Conservation (phyloP, 2,329 filamentous ascomycete genomes). For the Septoria linicola region DNA sequence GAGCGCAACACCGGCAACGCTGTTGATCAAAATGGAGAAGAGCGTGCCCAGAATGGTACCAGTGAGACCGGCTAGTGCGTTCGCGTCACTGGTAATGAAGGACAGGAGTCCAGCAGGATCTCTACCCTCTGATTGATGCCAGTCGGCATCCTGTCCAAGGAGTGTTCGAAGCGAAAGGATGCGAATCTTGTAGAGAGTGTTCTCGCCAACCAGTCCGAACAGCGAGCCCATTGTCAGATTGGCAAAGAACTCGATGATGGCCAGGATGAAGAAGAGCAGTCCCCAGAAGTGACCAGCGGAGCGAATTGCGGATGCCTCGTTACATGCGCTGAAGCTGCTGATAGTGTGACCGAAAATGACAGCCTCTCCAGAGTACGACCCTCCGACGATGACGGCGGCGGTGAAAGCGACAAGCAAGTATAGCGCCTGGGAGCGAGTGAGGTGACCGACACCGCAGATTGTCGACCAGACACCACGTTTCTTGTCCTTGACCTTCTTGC, state of each 20-base stretch:
- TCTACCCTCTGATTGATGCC: slow-evolving; percentile 66
- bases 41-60: slow-evolving; percentile 69
- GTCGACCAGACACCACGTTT: slow-evolving; percentile 19
- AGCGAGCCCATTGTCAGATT: slow-evolving; percentile 60
- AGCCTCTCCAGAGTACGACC: slow-evolving; percentile 57
- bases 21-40: slow-evolving; percentile 66
- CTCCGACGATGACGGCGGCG: slow-evolving; percentile 41
- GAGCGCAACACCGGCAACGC: slow-evolving; percentile 65
- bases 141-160: slow-evolving; percentile 65
- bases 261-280: slow-evolving; percentile 61
- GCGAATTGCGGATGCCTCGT: slow-evolving; percentile 49
- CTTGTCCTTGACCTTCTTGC: slow-evolving; percentile 3
- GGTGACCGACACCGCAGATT: slow-evolving; percentile 14
- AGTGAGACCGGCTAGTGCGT: slow-evolving; percentile 65
- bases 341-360: slow-evolving; percentile 62
- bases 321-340: slow-evolving; percentile 57
- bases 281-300: slow-evolving; percentile 59
- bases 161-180: slow-evolving; percentile 64
- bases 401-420: slow-evolving; percentile 24
- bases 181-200: slow-evolving; percentile 62
- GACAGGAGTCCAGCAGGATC: slow-evolving; percentile 63
- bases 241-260: slow-evolving; percentile 59
- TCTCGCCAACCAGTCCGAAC: slow-evolving; percentile 62
- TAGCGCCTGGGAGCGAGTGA: slow-evolving; percentile 18
- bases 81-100: slow-evolving; percentile 68